Conservation (phyloP, 2,329 filamentous ascomycete genomes). For the Penicillium sp. region DNA sequence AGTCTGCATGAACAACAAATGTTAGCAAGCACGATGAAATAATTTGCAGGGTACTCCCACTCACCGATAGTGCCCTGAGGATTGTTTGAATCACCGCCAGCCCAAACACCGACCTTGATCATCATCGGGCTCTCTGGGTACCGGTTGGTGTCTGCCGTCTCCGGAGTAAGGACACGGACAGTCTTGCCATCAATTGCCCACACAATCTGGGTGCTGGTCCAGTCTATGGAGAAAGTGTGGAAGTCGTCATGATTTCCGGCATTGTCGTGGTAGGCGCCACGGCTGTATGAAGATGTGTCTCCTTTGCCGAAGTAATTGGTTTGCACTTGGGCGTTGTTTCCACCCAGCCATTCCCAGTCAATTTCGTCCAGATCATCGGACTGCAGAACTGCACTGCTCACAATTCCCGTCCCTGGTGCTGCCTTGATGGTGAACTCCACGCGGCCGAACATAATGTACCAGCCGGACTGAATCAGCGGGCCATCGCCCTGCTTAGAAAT, state of each 20-base stretch:
- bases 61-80: constrained; percentile 69
- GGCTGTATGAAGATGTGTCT: constrained; percentile 77
- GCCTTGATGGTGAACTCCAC: constrained; percentile 83
- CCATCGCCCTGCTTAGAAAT: constrained; percentile 75
- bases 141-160: constrained; percentile 65
- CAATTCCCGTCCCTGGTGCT: constrained; percentile 84
- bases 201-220: constrained; percentile 79
- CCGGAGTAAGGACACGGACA: constrained; percentile 70
- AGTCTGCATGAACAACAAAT: constrained; percentile 46
- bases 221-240: constrained; percentile 87
- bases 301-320: constrained; percentile 98
- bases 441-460: constrained; percentile 99
- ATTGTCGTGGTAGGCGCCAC: constrained; percentile 74
- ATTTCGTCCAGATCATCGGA: constrained; percentile 94
- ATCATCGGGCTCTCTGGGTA: constrained; percentile 97
- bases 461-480: constrained; percentile 81
- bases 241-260: constrained; percentile 68
- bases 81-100: constrained; percentile 82
- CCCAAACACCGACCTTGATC: constrained; percentile 88
- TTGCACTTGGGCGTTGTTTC: constrained; percentile 74
- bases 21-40: background rate
- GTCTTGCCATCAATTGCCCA: constrained; percentile 80
- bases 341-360: constrained; percentile 93
- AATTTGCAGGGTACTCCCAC: constrained; percentile 14
- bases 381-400: constrained; percentile 86